Base-by-base conservation (phyloP, 495 filamentous ascomycete species). In the Penicillium angulare region DNA sequence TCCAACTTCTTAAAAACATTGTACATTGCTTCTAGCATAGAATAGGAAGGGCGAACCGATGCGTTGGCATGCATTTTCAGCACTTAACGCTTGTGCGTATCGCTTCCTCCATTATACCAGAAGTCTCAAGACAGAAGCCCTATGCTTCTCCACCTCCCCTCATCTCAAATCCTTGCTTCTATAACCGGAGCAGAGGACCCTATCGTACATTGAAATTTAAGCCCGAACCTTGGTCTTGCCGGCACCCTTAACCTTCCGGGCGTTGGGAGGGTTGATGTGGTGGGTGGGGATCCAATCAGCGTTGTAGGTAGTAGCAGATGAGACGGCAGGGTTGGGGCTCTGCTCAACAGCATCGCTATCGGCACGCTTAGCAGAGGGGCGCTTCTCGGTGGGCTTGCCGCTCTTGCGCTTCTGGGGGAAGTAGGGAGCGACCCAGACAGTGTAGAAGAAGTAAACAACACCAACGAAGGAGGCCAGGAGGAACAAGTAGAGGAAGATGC, bases 401-500 rank as follows among this genome's bases (percentile, higher is more conserved):
- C 73, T 63, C 56, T 86, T 84, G 65, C 83, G 84, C 71, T 90
- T 85, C 78, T 96, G 90, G 22, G 93, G 93, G 82, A 96, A 95
- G 63, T 97, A 85, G n/a, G 90, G 84, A 42, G 90, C 87, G 72
- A 98, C 82, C 89, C 92, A 97, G 64, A 92, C 96, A 69, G 84
- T 93, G 80, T 98, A 98, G 74, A 96, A 91, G 69, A 95, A 97
- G 82, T 93, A 96, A 68, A 84, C 76, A 34, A 86, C 88, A 48
- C 86, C 90, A 56, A 66, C 82, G 66, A 95, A 92, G 62, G 76
- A 81, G 49, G 80, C 82, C 47, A 83, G 70, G 56, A 98, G 90
- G 78, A 97, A 83, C 68, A 96, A 83, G 77, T 97, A 98, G 50
- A 98, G 86, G 84, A 98, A 98, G 72, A 96, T 87, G 59, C 92